Evolutionary conservation across 306 rosid species (phyloP).

Genomic region (Dicorynia guianensis): DNA sequence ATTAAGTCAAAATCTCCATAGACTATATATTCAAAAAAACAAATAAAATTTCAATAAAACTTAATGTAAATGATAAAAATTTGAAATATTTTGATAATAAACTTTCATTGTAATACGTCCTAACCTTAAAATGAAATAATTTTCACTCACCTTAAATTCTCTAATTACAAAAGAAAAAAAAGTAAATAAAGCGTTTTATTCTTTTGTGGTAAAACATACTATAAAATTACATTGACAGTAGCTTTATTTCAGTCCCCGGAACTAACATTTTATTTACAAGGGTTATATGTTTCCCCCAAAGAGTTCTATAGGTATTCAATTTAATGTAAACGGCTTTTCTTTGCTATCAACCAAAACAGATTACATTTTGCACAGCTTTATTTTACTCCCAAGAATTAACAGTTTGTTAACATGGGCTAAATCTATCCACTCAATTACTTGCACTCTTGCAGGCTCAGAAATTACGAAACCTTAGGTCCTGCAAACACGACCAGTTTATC

Average conservation of each 20-base stretch:
- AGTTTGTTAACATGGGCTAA: constrained; percentile 11
- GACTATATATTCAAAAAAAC: too few species aligned
- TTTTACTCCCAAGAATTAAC: constrained; percentile 28
- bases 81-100: too few species aligned
- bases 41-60: too few species aligned
- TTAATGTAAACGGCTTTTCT: constrained; percentile 13
- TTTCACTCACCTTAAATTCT: too few species aligned
- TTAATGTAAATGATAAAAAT: too few species aligned
- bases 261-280: constrained; percentile 2
- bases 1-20: too few species aligned
- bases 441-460: constrained; percentile 10
- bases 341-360: constrained; percentile 19
- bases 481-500: constrained; percentile 4
- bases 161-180: too few species aligned
- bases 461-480: constrained; percentile 26
- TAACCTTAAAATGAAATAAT: too few species aligned
- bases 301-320: constrained; percentile 11
- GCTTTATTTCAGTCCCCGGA: neutral
- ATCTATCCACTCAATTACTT: constrained; percentile 16
- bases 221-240: too few species aligned
- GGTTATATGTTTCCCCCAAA: constrained; percentile 4
- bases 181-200: too few species aligned
- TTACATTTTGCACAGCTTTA: constrained; percentile 17
- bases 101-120: too few species aligned
- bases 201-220: too few species aligned